Evolutionary conservation across 345 rosid genomes (phyloP), one percentile per base, ranked within the genome.

Genomic region (Carallia pectinifolia): DNA sequence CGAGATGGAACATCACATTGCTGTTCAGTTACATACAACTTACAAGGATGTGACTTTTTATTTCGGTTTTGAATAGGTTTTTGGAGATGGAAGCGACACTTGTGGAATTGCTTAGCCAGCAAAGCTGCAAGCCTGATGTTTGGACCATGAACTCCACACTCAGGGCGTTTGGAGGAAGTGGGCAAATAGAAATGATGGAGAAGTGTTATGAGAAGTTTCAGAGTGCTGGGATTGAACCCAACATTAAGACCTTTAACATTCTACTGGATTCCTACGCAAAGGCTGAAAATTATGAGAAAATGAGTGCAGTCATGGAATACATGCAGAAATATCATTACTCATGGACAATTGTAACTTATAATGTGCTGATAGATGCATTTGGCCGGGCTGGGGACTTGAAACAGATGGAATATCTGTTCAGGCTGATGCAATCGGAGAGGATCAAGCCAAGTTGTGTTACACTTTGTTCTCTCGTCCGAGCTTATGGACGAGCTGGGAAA

Each of bases 131-230:
- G 72, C 97, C 98, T 50, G 97, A 90, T 77, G 88, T 86, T n/a
- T 90, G 97, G 97, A 89, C 97, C 58, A 88, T 91, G 97, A 90
- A 90, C 82, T 93, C 92, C 58, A 91, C 93, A 6, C 73, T 93
- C 39, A 84, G 98, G 76, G 97, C 97, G 71, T 93, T 90, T 80
- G 96, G 96, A 15, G 77, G 84, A 71, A 89, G 84, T 38, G 91
- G 97, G 61, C 98, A 90, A 79, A 87, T 89, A 48, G 87, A 81
- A 72, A 91, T 84, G 68, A 93, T 89, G 96, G 96, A 93, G 89
- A 87, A 81, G 58, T 91, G 98, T 77, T 93, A 91, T 9, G 98
- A 91, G 52, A 91, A 89, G 91, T 93, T 91, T 80, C 94, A 91
- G 84, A 79, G 88, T 64, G 84, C 97, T 54, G 98, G 98, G 73